Percentiles rank a stretch among this genome's conserved stretches.
Evolutionary conservation across 495 filamentous ascomycete species (phyloP).

Genomic region (Annulohypoxylon bovei): DNA sequence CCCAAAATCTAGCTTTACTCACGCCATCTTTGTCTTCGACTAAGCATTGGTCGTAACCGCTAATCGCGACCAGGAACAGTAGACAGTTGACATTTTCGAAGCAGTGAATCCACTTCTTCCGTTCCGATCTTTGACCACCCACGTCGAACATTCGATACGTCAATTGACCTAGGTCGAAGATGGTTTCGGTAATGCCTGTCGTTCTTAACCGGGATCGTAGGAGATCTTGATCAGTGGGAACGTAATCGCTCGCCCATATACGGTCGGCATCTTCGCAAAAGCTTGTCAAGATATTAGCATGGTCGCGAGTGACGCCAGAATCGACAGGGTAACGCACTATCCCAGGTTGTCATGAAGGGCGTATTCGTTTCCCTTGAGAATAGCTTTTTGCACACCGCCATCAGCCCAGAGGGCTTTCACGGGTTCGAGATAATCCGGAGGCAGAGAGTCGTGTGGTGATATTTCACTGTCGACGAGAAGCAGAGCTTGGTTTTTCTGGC

Average conservation of each 20-base stretch:
- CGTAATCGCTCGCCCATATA: constrained; percentile 84
- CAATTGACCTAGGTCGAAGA: constrained; percentile 93
- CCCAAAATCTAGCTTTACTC: constrained; percentile 52
- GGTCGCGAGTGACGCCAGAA: not conserved
- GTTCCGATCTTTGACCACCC: constrained; percentile 94
- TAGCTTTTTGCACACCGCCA: constrained; percentile 81
- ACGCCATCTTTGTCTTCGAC: constrained; percentile 98
- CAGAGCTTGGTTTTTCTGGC: constrained; percentile 62
- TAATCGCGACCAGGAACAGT: constrained; percentile 94
- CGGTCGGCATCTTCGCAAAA: constrained; percentile 92
- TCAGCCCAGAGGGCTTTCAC: constrained; percentile 89
- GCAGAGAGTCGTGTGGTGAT: constrained; percentile 76
- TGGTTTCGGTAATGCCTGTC: constrained; percentile 95
- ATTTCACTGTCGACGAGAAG: constrained; percentile 77
- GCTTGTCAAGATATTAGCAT: constrained; percentile 58
- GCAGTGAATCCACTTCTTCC: constrained; percentile 99
- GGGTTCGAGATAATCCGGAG: constrained; percentile 74
- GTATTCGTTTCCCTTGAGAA: constrained; percentile 92
- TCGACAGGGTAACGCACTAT: constrained; percentile 72
- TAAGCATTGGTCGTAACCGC: constrained; percentile 95
- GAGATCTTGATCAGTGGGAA: constrained; percentile 97
- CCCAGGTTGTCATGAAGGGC: constrained; percentile 93
- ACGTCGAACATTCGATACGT: constrained; percentile 99
- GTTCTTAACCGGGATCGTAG: constrained; percentile 91
- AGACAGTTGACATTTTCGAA: constrained; percentile 97